phyloP scores from a whole-genome alignment of 2,329 filamentous ascomycete genomes.

The Paracoccidioides lutzii region DNA sequence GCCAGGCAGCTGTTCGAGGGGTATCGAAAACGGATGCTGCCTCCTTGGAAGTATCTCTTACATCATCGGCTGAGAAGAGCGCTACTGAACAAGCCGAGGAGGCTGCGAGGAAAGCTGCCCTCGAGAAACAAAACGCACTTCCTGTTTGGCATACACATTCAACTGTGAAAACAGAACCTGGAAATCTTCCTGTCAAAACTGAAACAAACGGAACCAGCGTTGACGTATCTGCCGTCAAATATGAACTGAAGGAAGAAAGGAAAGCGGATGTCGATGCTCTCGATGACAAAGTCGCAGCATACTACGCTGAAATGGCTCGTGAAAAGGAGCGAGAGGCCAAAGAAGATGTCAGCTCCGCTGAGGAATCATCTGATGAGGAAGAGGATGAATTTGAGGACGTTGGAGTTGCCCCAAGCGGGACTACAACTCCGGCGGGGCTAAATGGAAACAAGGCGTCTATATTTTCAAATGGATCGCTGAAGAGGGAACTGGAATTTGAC shows the following conservation, averaged over 20 bases:
- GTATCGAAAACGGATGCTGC: conserved; percentile 32
- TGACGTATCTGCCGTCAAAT: conserved; percentile 12
- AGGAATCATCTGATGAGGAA: conserved; percentile 14
- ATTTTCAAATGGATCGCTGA: conserved; percentile 17
- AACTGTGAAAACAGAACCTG: conserved; percentile 25
- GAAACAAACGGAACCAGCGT: conserved; percentile 7
- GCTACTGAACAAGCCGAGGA: conserved; percentile 38
- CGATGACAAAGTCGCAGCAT: conserved; percentile 35
- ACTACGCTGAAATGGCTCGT: conserved; percentile 34
- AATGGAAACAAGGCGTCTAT: conserved; percentile 8
- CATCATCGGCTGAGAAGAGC: conserved; percentile 36
- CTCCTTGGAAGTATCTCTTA: conserved; percentile 38
- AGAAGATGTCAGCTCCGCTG: conserved; percentile 30
- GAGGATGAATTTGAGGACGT: conserved; percentile 15
- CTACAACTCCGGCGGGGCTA: conserved; percentile 22
- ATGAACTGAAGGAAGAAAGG: conserved; percentile 28
- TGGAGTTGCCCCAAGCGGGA: conserved; percentile 17
- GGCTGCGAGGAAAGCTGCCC: conserved; percentile 33
- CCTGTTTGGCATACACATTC: conserved; percentile 42
- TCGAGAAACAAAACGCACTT: conserved; percentile 40
- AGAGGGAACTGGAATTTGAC: conserved; percentile 28
- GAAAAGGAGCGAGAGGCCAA: conserved; percentile 31
- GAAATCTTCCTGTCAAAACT: conserved; percentile 7
- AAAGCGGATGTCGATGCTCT: conserved; percentile 30
- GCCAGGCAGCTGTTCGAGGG: conserved; percentile 28